Base-by-base conservation (phyloP, 352 stramenopile species). In the Blastocystis sp. region DNA sequence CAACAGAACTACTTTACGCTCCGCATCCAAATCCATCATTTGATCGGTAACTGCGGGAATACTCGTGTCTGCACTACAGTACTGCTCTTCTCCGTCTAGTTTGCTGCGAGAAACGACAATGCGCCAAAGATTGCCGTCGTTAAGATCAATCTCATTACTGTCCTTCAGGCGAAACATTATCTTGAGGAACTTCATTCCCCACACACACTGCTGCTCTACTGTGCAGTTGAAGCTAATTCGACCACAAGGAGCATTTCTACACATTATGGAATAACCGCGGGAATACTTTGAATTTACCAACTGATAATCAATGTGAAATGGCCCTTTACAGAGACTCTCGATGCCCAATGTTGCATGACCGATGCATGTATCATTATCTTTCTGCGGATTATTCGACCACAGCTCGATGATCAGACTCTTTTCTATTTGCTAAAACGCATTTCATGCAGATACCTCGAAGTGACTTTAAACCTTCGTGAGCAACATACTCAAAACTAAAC, bases 401-500 rank as follows among this genome's bases (percentile, higher is more conserved):
- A 50, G 53, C 15, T 77, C 77, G 23, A 88, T 47, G 37, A 63
- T 50, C 34, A 88, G 50, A 9, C 26, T 88, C 45, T 88, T 76
- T 39, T 88, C 77, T 88, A 88, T 3, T n/a, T 13, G n/a, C 34
- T 61, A 61, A 23, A 64, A 77, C n/a, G 29, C n/a, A 43, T 39
- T 26, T 18, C 41, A 18, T 9, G 5, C 9, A 41, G n/a, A 41
- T 47, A 79, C 77, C 41, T 37, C 77, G 66, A 29, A 88, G 43
- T 23, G 66, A 79, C 34, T 77, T 79, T 54, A 84, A 64, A 59
- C 77, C 77, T 56, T 88, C 62, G 8, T 69, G 77, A 37, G 77
- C 77, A 79, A 88, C 53, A 50, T 88, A 88, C 50, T 88, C 77
- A 45, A 88, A 88, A 47, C 66, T 79, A 26, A 88, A 88, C 23